Conservation (phyloP, 768 basidiomycete species). For the Panus rudis region DNA sequence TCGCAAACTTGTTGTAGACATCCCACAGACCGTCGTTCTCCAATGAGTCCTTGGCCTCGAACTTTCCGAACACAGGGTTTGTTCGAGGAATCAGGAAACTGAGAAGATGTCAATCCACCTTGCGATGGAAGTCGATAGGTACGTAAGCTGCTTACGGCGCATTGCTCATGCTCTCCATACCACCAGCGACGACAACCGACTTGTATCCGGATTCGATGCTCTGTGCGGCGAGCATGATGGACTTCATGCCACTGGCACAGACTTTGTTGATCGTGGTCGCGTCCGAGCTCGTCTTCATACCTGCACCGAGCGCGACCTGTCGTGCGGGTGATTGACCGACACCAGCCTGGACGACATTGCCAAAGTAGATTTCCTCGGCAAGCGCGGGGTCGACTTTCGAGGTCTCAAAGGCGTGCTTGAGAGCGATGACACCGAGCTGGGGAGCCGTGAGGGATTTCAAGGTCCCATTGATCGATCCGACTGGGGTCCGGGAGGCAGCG, state of each 20-base stretch:
- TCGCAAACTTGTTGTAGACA: conserved; percentile 94
- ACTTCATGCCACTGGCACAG: conserved; percentile 95
- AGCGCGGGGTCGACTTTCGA: conserved; percentile 71
- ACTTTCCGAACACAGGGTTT: conserved; percentile 83
- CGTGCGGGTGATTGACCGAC: conserved; percentile 98
- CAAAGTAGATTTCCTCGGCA: conserved; percentile 96
- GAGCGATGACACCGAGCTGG: conserved; percentile 81
- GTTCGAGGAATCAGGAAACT: conserved; percentile 80
- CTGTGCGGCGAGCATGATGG: conserved; percentile 91
- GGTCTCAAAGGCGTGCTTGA: conserved; percentile 84
- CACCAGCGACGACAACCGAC: conserved; percentile 85
- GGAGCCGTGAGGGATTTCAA: conserved; percentile 87
- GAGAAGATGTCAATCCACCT: conserved; percentile 5
- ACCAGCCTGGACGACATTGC: conserved; percentile 96
- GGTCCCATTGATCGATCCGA: conserved; percentile 85
- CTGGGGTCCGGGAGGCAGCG: conserved; percentile 88
- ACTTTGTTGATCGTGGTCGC: conserved; percentile 99
- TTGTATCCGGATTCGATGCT: conserved; percentile 83
- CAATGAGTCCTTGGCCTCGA: conserved; percentile 80
- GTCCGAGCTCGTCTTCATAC: conserved; percentile 78
- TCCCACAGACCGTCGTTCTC: conserved; percentile 94
- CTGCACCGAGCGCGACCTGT: conserved; percentile 91
- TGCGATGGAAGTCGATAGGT: too few species aligned
- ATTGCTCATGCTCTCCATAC: conserved; percentile 99
- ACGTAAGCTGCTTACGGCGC: conserved; percentile 77